Percentiles rank a stretch among this genome's conserved stretches.
Evolutionary conservation across 2,329 filamentous ascomycete species (phyloP).

Genomic region (Lachnellula willkommii): DNA sequence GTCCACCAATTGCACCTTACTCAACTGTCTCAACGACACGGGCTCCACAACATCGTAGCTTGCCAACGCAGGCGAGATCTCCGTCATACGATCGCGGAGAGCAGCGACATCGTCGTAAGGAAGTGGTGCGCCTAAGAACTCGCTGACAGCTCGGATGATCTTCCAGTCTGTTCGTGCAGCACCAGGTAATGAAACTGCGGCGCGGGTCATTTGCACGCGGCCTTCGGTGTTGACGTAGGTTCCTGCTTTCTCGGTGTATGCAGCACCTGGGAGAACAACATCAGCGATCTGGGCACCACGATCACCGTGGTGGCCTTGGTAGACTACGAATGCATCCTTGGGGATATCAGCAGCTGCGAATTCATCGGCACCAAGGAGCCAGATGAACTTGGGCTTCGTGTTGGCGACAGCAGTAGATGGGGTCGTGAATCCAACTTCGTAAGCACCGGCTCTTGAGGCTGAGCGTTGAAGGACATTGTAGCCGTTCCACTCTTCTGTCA

Average conservation of each 20-base stretch:
- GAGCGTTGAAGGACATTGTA: slow-evolving; percentile 95
- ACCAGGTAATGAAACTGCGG: slow-evolving; percentile 81
- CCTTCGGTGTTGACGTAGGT: slow-evolving; percentile 99
- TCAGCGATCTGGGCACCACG: slow-evolving; percentile 88
- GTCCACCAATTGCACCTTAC: slow-evolving; percentile 92
- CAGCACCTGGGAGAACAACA: slow-evolving; percentile 85
- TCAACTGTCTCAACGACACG: slow-evolving; percentile 65
- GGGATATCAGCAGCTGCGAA: slow-evolving; percentile 79
- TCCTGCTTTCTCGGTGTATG: slow-evolving; percentile 93
- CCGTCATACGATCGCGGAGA: slow-evolving; percentile 86
- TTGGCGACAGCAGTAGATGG: slow-evolving; percentile 76
- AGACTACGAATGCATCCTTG: slow-evolving; percentile 92
- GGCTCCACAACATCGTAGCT: slow-evolving; percentile 90
- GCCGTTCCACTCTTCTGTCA: slow-evolving; percentile 88
- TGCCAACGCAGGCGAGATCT: slow-evolving; percentile 85
- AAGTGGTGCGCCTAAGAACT: slow-evolving; percentile 81
- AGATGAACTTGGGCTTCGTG: slow-evolving; percentile 89
- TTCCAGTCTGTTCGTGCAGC: slow-evolving; percentile 97
- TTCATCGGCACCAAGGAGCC: slow-evolving; percentile 95
- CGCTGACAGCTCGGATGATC: slow-evolving; percentile 87
- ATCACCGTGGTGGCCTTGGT: slow-evolving; percentile 98
- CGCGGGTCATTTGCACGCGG: slow-evolving; percentile 87
- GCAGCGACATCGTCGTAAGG: slow-evolving; percentile 90
- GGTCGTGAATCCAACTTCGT: slow-evolving; percentile 89
- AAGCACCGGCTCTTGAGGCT: slow-evolving; percentile 87